phyloP scores from a whole-genome alignment of 805 yeast species.

The Candida xyloterini region DNA sequence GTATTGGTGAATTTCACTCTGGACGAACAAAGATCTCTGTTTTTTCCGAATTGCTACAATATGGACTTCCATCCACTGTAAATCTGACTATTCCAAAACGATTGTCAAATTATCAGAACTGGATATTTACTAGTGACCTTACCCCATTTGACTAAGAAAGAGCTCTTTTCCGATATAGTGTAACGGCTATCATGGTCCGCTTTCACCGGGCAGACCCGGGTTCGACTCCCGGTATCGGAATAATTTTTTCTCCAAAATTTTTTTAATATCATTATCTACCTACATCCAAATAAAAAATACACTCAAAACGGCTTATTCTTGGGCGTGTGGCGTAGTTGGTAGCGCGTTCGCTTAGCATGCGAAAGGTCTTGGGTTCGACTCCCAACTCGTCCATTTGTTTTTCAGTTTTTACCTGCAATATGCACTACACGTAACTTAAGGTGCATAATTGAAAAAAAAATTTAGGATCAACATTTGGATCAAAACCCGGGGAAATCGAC shows the following conservation, averaged over 20 bases:
- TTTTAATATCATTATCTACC: no score
- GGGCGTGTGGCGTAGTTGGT: constrained; percentile 86
- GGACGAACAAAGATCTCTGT: no score
- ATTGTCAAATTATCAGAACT: background rate
- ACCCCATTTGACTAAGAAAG: background rate
- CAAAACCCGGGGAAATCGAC: background rate
- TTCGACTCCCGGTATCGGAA: constrained; percentile 87
- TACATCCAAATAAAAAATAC: no score
- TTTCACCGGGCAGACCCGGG: constrained; percentile 86
- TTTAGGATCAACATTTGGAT: background rate
- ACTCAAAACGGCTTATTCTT: constrained; percentile 1
- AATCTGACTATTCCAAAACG: no score
- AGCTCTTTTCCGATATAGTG: constrained; percentile 62
- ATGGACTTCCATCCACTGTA: no score
- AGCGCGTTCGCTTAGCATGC: constrained; percentile 82
- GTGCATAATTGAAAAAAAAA: constrained; percentile 8
- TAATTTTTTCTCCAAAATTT: no score
- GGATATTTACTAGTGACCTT: background rate
- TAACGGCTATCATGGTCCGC: constrained; percentile 86
- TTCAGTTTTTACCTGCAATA: constrained; percentile 6
- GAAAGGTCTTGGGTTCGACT: constrained; percentile 80
- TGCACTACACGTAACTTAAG: constrained; percentile 12
- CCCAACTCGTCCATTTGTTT: constrained; percentile 64
- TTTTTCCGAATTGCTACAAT: no score
- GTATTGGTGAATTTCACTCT: background rate